A percentile compares a stretch with the other conserved stretches of the same genome.
Conservation (phyloP, 495 filamentous ascomycete species). For the Hyaloscypha variabilis region DNA sequence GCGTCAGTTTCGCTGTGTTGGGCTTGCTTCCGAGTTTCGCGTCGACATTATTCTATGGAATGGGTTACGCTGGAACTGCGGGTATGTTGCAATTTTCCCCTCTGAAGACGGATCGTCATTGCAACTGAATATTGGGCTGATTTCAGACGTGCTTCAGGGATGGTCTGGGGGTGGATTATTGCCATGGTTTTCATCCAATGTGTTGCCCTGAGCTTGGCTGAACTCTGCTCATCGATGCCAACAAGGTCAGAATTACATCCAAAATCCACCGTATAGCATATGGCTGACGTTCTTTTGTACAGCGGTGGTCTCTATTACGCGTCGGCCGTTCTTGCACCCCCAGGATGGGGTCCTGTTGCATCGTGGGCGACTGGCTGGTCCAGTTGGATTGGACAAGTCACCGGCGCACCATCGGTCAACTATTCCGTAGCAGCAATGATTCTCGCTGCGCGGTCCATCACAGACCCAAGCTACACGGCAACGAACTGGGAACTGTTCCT, state of each 20-base stretch:
- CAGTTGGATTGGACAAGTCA: conserved; percentile 72
- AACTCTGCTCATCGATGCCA: conserved; percentile 66
- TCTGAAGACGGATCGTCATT: background rate
- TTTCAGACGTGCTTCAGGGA: conserved; percentile 15
- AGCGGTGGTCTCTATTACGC: conserved; percentile 79
- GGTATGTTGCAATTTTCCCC: conserved; percentile 51
- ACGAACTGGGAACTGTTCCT: conserved; percentile 69
- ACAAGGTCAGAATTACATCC: conserved; percentile 47
- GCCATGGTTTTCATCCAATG: conserved; percentile 74
- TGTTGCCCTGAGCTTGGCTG: conserved; percentile 65
- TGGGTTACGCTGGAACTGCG: conserved; percentile 77
- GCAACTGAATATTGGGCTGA: conserved; percentile 12
- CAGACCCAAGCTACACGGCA: conserved; percentile 63
- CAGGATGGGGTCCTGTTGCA: conserved; percentile 71
- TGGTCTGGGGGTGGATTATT: conserved; percentile 75
- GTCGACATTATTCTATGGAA: conserved; percentile 72
- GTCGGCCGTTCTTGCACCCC: conserved; percentile 71
- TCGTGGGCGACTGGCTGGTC: conserved; percentile 79
- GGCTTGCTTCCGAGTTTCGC: conserved; percentile 74
- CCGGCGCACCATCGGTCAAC: conserved; percentile 59
- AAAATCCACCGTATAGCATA: conserved; percentile 9
- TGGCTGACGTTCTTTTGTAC: conserved; percentile 24
- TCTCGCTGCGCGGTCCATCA: conserved; percentile 67
- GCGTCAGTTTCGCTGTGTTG: conserved; percentile 73
- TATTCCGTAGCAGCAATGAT: conserved; percentile 64